Evolutionary conservation across 1,284 basidiomycete genomes (phyloP).

Genomic region (Xerocomus cyaneibrunnescens): DNA sequence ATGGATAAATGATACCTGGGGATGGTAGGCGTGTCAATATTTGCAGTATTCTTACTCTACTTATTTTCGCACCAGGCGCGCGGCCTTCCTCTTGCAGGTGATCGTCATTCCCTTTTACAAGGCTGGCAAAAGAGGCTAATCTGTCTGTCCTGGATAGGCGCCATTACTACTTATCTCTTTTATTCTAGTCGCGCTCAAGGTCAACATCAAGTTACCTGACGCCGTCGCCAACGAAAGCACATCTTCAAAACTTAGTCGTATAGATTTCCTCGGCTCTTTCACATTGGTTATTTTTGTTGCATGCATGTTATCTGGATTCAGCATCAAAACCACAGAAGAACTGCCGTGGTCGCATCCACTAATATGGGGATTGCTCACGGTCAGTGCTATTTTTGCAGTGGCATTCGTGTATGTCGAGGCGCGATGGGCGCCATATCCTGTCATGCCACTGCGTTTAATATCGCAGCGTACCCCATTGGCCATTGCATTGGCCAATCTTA

Average conservation of each 20-base stretch:
- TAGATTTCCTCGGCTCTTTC: conserved; percentile 81
- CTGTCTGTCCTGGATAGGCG: conserved; percentile 46
- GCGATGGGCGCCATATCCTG: conserved; percentile 71
- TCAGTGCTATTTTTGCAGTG: conserved; percentile 52
- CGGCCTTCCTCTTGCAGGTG: conserved; percentile 48
- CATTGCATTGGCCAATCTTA: conserved; percentile 79
- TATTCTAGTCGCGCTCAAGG: conserved; percentile 67
- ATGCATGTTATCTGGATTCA: conserved; percentile 72
- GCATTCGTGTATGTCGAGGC: conserved; percentile 76
- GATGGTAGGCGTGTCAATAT: conserved; percentile 59
- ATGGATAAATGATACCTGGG: conserved; percentile 79
- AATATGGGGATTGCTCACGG: conserved; percentile 63
- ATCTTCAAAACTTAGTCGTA: conserved; percentile 67
- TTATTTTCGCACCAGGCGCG: conserved; percentile 28
- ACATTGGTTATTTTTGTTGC: conserved; percentile 78
- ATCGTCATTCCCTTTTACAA: conserved; percentile 66
- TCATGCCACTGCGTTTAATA: conserved; percentile 82
- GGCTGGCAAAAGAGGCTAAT: conserved; percentile 30
- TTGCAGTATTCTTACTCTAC: conserved; percentile 7
- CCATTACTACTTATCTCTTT: conserved; percentile 73
- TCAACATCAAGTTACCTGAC: conserved; percentile 65
- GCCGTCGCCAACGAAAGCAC: conserved; percentile 58
- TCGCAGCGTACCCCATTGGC: conserved; percentile 75
- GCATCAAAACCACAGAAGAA: conserved; percentile 79
- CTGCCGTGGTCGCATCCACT: conserved; percentile 72